phyloP scores from a whole-genome alignment of 2,329 filamentous ascomycete species.

The Karstenula rhodostoma region DNA sequence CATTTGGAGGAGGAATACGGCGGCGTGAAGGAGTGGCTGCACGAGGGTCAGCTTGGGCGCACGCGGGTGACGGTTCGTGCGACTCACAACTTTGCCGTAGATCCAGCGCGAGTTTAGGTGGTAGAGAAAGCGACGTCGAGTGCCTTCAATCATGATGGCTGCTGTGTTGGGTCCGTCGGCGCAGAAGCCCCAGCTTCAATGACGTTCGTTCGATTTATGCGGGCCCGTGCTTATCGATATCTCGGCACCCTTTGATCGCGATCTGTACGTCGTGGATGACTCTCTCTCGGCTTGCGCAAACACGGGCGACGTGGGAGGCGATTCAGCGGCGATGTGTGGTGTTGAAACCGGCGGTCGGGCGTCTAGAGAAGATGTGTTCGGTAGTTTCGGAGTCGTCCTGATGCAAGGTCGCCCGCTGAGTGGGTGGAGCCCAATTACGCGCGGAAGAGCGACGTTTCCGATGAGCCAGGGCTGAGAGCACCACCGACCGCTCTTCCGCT shows the following conservation, averaged over 20 bases:
- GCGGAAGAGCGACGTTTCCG: conserved; percentile 7
- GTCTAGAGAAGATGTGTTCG: conserved; percentile 1
- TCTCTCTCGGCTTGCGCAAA: background rate
- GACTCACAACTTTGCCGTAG: conserved; percentile 74
- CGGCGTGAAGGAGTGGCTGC: conserved; percentile 85
- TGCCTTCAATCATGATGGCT: conserved; percentile 46
- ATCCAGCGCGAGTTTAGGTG: conserved; percentile 76
- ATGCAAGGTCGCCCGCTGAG: conserved; percentile 4
- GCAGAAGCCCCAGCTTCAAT: background rate
- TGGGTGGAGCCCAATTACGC: conserved; percentile 10
- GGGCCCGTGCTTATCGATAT: conserved; percentile 14
- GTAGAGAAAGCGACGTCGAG: conserved; percentile 68
- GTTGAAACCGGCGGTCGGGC: background rate
- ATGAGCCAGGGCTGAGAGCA: conserved; percentile 6
- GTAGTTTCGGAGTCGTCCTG: conserved; percentile 10
- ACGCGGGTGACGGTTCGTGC: background rate
- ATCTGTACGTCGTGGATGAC: background rate
- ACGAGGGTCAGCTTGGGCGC: conserved; percentile 13
- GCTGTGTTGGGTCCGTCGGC: conserved; percentile 7
- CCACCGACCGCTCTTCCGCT: background rate
- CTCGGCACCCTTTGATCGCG: conserved; percentile 10
- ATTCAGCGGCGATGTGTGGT: conserved; percentile 4
- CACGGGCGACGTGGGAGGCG: background rate
- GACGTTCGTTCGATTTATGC: conserved; percentile 4
- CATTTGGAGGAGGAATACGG: conserved; percentile 90